Percentiles rank a stretch among this genome's conserved stretches.
phyloP scores from a whole-genome alignment of 2,329 filamentous ascomycete genomes.

The Seiridium unicorne region DNA sequence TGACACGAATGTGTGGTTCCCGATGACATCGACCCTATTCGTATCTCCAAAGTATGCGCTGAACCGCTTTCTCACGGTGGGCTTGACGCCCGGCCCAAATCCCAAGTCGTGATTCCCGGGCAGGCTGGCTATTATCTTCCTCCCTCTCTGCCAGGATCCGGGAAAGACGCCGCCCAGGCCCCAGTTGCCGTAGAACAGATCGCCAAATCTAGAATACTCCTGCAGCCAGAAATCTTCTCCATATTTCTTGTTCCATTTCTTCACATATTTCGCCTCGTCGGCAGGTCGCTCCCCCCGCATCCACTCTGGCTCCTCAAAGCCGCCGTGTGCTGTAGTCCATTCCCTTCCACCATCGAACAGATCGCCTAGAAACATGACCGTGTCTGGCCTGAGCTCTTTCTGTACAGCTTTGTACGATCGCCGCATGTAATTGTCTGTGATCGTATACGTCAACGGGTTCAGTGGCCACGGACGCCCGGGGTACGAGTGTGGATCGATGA shows the following conservation, averaged over 20 bases:
- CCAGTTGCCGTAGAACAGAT: constrained; percentile 77
- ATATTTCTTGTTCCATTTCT: constrained; percentile 72
- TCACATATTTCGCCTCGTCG: constrained; percentile 53
- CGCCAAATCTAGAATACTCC: constrained; percentile 83
- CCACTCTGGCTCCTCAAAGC: constrained; percentile 60
- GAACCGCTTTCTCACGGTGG: constrained; percentile 79
- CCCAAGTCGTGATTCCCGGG: constrained; percentile 96
- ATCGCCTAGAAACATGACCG: constrained; percentile 87
- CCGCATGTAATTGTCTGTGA: constrained; percentile 89
- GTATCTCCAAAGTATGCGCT: constrained; percentile 84
- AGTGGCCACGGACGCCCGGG: constrained; percentile 70
- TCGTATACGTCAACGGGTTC: constrained; percentile 48
- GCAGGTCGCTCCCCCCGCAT: constrained; percentile 48
- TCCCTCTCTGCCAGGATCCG: constrained; percentile 60
- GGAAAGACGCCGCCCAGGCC: constrained; percentile 54
- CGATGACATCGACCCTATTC: constrained; percentile 88
- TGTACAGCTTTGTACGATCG: constrained; percentile 81
- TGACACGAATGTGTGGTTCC: constrained; percentile 93
- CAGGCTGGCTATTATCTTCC: constrained; percentile 79
- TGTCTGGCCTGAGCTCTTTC: constrained; percentile 74
- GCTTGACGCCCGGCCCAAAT: constrained; percentile 81
- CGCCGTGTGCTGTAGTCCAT: constrained; percentile 73
- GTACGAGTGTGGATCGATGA: constrained; percentile 94
- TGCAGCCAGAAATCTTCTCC: constrained; percentile 80
- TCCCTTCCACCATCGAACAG: constrained; percentile 94